phyloP scores from a whole-genome alignment of 257 asterid genomes.

The Solanum peruvianum region DNA sequence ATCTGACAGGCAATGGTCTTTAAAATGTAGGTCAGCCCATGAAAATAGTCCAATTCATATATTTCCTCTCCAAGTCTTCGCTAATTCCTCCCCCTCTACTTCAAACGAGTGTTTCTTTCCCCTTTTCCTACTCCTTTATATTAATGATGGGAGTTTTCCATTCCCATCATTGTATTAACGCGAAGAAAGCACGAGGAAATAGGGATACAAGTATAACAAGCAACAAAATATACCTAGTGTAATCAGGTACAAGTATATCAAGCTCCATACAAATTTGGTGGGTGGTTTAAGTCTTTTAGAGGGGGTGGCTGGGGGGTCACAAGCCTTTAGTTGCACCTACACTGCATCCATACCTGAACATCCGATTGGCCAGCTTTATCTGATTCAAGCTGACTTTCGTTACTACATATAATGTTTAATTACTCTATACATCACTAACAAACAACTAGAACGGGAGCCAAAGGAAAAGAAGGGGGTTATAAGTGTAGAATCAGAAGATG shows the following conservation, averaged over 20 bases:
- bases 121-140: not conserved
- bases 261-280: not conserved
- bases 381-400: not conserved
- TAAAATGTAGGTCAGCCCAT: not conserved
- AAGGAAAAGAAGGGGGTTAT: not conserved
- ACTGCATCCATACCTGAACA: not conserved
- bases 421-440: not conserved
- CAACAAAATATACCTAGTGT: not conserved
- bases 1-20: not conserved
- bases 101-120: not conserved
- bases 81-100: not conserved
- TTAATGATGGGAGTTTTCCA: not conserved
- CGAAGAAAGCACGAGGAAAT: not conserved
- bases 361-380: not conserved
- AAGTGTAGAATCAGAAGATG: not conserved
- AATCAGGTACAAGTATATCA: not conserved
- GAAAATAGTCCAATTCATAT: not conserved
- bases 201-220: not conserved
- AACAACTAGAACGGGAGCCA: not conserved
- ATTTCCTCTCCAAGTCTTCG: not conserved
- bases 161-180: not conserved
- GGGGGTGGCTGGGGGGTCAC: not conserved
- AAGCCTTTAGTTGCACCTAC: not conserved
- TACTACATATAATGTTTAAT: not conserved
- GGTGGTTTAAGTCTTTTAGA: no score